phyloP scores from a whole-genome alignment of 768 basidiomycete genomes.

The Phanerochaete carnosa region DNA sequence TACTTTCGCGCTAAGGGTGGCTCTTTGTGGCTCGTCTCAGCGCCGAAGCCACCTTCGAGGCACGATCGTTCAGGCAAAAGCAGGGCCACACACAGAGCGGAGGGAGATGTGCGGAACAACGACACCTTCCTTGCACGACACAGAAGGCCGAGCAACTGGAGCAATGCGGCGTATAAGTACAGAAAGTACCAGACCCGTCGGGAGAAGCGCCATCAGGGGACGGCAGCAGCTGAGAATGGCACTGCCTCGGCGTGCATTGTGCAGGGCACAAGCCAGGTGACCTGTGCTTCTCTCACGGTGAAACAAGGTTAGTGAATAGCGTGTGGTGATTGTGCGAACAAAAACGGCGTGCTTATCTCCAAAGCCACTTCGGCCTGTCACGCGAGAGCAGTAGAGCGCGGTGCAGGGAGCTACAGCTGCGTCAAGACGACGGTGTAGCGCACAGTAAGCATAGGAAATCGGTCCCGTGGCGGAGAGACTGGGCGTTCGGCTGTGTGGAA shows the following conservation, averaged over 20 bases:
- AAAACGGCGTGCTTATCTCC: background rate
- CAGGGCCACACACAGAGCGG: background rate
- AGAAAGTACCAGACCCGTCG: background rate
- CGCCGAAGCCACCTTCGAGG: background rate
- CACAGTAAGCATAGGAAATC: background rate
- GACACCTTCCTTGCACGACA: background rate
- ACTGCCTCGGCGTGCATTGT: background rate
- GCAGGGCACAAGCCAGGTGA: background rate
- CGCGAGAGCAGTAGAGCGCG: background rate
- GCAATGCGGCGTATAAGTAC: background rate
- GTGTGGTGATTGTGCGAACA: background rate
- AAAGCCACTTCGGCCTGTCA: background rate
- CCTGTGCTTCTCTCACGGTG: background rate
- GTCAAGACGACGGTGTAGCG: background rate
- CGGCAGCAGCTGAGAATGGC: background rate
- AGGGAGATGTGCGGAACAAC: background rate
- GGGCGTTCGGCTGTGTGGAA: background rate
- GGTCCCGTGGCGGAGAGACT: background rate
- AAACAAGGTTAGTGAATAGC: conserved; percentile 1
- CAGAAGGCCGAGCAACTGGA: background rate
- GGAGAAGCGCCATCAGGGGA: background rate
- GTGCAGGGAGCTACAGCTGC: background rate
- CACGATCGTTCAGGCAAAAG: no score
- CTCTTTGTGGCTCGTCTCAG: background rate
- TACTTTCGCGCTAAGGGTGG: background rate